Conservation (phyloP, 495 filamentous ascomycete genomes). For the Letharia lupina region DNA sequence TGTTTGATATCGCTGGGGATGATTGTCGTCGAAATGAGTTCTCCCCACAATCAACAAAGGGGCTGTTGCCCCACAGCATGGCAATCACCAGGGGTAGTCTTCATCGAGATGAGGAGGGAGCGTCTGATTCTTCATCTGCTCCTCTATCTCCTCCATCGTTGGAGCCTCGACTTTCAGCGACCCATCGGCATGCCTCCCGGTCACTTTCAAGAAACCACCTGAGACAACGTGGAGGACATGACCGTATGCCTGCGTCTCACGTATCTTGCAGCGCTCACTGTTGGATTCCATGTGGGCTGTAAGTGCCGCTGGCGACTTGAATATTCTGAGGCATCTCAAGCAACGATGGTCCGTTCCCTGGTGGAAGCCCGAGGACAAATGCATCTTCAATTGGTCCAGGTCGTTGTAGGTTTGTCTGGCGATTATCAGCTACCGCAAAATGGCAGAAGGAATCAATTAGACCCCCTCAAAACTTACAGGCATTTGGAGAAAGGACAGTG, state of each 20-base stretch:
- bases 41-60: background rate
- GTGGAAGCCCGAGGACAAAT: conserved; percentile 26
- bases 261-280: conserved; percentile 37
- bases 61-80: background rate
- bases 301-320: conserved; percentile 37
- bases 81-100: background rate
- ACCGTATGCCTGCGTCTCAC: conserved; percentile 29
- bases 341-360: conserved; percentile 27
- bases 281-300: conserved; percentile 44
- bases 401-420: conserved; percentile 14
- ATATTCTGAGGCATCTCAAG: conserved; percentile 39
- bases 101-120: background rate
- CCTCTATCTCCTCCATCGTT: conserved; percentile 1
- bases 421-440: background rate
- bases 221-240: conserved; percentile 40
- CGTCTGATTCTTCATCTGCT: conserved; percentile 4
- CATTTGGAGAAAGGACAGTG: conserved; percentile 25
- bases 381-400: conserved; percentile 20
- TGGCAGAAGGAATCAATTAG: background rate
- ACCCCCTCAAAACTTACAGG: conserved; percentile 15
- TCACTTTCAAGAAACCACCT: conserved; percentile 39
- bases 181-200: conserved; percentile 9
- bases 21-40: background rate
- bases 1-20: background rate
- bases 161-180: conserved; percentile 12